Evolutionary conservation across 2,329 filamentous ascomycete species (phyloP).

Genomic region (Trichophyton mentagrophytes): DNA sequence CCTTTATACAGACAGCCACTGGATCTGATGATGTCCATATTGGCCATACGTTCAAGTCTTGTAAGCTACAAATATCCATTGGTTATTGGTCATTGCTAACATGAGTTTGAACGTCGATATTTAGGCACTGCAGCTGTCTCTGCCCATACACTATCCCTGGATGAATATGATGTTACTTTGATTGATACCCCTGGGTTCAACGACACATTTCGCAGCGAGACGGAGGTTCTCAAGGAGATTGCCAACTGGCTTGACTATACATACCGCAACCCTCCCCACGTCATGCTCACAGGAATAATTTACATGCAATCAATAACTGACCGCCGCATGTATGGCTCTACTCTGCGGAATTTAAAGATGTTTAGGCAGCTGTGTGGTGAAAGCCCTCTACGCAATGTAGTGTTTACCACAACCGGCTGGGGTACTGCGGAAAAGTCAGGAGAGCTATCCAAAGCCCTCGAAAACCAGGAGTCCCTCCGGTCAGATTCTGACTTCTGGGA

Average conservation of each 20-base stretch:
- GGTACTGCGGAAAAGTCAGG: constrained; percentile 5
- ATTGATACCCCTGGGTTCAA: constrained; percentile 15
- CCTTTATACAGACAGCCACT: constrained; percentile 22
- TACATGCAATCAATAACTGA: constrained; percentile 8
- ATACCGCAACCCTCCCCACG: constrained; percentile 4
- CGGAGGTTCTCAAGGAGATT: constrained; percentile 3
- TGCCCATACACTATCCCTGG: not conserved
- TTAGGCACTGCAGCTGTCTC: constrained; percentile 2
- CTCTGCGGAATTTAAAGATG: constrained; percentile 5
- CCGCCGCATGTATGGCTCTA: constrained; percentile 6
- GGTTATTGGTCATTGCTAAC: not conserved
- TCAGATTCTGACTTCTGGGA: constrained; percentile 5
- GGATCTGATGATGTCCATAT: constrained; percentile 3
- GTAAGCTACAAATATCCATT: not conserved
- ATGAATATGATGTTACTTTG: constrained; percentile 6
- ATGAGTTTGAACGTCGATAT: not conserved
- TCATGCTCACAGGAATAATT: constrained; percentile 6
- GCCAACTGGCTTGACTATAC: constrained; percentile 8
- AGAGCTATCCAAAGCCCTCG: constrained; percentile 3
- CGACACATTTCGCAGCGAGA: constrained; percentile 5
- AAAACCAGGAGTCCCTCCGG: not conserved
- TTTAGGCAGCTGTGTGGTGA: constrained; percentile 6
- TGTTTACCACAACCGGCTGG: constrained; percentile 5
- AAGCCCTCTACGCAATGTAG: constrained; percentile 2
- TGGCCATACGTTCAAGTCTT: constrained; percentile 6